phyloP scores from a whole-genome alignment of 2,329 filamentous ascomycete species.

The Paecilomyces fulvus region DNA sequence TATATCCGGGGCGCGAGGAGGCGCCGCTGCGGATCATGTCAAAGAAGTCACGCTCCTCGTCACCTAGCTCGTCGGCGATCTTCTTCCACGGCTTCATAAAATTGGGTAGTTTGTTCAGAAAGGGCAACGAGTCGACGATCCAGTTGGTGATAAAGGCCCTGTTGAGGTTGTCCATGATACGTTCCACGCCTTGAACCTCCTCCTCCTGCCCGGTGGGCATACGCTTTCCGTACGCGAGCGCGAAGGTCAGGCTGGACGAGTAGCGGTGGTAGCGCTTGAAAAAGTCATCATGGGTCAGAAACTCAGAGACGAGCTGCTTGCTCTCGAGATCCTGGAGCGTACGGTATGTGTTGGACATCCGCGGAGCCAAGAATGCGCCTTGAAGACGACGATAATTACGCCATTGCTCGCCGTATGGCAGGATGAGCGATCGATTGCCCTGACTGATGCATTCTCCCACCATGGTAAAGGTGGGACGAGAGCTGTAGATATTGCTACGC shows the following conservation, averaged over 20 bases:
- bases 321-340: constrained; percentile 44
- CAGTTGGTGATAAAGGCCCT: no score
- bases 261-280: constrained; percentile 42
- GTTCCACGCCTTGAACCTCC: constrained; percentile 39
- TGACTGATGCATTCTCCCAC: constrained; percentile 20
- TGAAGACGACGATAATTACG: constrained; percentile 35
- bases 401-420: constrained; percentile 44
- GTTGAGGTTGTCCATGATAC: not conserved
- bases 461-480: constrained; percentile 21
- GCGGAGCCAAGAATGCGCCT: constrained; percentile 38
- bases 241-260: constrained; percentile 43
- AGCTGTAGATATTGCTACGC: constrained; percentile 31
- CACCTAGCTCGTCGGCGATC: no score
- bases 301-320: constrained; percentile 34
- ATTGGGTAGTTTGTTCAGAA: no score
- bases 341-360: constrained; percentile 38
- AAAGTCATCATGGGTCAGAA: constrained; percentile 35
- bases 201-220: constrained; percentile 1
- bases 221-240: constrained; percentile 44
- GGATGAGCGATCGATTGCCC: constrained; percentile 38
- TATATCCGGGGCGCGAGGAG: not conserved
- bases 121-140: no score
- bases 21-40: constrained; percentile 24
- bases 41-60: not conserved
- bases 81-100: no score